phyloP scores from a whole-genome alignment of 2,329 filamentous ascomycete species.

The Epichloe baconii region DNA sequence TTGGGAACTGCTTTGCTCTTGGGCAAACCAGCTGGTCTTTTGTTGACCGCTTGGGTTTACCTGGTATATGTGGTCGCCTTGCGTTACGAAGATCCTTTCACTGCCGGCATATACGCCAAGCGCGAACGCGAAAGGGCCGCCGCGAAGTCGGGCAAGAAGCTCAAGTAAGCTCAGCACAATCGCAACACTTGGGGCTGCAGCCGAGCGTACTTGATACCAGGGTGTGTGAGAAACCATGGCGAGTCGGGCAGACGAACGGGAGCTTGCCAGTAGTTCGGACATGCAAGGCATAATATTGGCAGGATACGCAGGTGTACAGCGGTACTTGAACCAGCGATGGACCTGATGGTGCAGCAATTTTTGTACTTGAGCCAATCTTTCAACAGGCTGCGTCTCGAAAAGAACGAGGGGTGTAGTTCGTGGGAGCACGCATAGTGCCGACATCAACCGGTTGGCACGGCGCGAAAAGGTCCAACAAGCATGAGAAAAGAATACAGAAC shows the following conservation, averaged over 20 bases:
- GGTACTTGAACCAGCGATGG: too few relatives aligned
- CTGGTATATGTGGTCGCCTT: slow-evolving; percentile 70
- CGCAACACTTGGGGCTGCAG: background rate
- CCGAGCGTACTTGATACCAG: background rate
- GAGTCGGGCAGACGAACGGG: background rate
- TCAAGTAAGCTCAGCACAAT: slow-evolving; percentile 23
- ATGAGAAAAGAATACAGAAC: too few relatives aligned
- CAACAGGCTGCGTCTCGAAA: slow-evolving; percentile 7
- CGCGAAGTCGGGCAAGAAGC: slow-evolving; percentile 36
- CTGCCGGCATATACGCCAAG: slow-evolving; percentile 83
- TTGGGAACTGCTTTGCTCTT: slow-evolving; percentile 73
- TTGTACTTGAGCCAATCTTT: slow-evolving; percentile 4
- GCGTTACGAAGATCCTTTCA: slow-evolving; percentile 88
- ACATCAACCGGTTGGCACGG: slow-evolving; percentile 5
- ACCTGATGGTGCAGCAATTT: too few relatives aligned
- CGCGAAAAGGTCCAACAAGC: background rate
- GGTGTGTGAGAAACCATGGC: background rate
- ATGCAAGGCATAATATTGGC: too few relatives aligned
- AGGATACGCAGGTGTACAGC: too few relatives aligned
- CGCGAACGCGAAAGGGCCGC: slow-evolving; percentile 47
- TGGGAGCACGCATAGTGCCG: background rate
- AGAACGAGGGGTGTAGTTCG: background rate
- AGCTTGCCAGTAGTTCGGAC: background rate
- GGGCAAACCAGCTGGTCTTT: slow-evolving; percentile 74
- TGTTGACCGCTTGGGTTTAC: slow-evolving; percentile 63